These are phyloP conservation scores for Mycosphaerelloides madeirae DNA, from an alignment of 2,329 filamentous ascomycete genomes.

Conservation along the genomic window DNA sequence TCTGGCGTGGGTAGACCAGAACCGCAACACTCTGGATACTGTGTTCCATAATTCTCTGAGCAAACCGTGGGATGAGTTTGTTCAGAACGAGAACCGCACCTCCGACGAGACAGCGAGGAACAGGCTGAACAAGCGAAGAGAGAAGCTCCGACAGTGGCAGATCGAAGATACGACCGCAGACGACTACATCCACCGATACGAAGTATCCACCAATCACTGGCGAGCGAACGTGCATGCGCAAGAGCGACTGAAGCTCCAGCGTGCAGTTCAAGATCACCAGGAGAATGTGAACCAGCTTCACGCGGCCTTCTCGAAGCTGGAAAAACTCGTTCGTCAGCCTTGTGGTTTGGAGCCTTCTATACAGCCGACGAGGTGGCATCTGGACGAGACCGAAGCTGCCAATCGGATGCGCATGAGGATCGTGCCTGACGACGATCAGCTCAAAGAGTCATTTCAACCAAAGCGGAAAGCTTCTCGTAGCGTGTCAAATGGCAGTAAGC, in stretches of 20 bases:
- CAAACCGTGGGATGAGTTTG: constrained; percentile 83
- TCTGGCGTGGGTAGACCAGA: constrained; percentile 78
- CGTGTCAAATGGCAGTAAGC: constrained; percentile 33
- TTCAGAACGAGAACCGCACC: constrained; percentile 71
- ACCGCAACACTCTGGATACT: constrained; percentile 70
- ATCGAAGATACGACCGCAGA: constrained; percentile 63
- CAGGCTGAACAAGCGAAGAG: constrained; percentile 70
- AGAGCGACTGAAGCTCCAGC: constrained; percentile 86
- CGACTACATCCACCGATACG: constrained; percentile 72
- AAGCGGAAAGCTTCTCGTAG: constrained; percentile 65
- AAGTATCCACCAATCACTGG: constrained; percentile 83
- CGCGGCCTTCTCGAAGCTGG: constrained; percentile 71
- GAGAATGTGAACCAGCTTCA: constrained; percentile 78
- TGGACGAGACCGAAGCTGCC: constrained; percentile 91
- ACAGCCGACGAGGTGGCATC: constrained; percentile 70
- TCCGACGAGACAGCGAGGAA: constrained; percentile 70
- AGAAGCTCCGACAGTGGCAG: constrained; percentile 77
- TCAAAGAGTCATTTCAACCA: constrained; percentile 73
- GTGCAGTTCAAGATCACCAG: constrained; percentile 85
- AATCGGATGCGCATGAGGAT: constrained; percentile 91
- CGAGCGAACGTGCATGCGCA: constrained; percentile 91
- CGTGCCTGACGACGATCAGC: constrained; percentile 67
- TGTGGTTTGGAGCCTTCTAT: constrained; percentile 73
- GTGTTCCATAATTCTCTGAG: constrained; percentile 80
- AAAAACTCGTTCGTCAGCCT: constrained; percentile 70